Evolutionary conservation across 1,139 yeast genomes (phyloP).

Genomic region (Pichia sp.): DNA sequence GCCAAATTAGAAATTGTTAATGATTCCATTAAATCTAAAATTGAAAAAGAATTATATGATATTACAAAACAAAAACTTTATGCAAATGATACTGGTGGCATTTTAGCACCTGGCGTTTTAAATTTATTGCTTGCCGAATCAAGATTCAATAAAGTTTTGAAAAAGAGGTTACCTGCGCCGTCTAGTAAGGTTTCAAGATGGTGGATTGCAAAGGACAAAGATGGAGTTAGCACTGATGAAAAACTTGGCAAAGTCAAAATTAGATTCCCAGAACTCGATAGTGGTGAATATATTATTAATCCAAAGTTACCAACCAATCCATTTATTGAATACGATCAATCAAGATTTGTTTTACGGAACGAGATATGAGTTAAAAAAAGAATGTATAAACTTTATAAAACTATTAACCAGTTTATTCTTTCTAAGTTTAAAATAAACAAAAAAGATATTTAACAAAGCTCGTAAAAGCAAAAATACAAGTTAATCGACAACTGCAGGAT

Average conservation of each 20-base stretch:
- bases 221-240: constrained; percentile 49
- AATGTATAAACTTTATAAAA: too few species aligned
- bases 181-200: constrained; percentile 76
- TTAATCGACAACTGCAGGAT: constrained; percentile 33
- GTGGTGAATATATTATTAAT: constrained; percentile 44
- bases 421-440: too few species aligned
- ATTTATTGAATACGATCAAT: constrained; percentile 41
- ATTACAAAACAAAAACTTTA: constrained; percentile 33
- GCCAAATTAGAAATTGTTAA: constrained; percentile 67
- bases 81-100: constrained; percentile 7
- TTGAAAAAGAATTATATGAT: constrained; percentile 59
- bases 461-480: too few species aligned
- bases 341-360: constrained; percentile 31
- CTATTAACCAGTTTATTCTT: too few species aligned
- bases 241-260: constrained; percentile 75
- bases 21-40: constrained; percentile 49
- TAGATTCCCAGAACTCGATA: constrained; percentile 36
- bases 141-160: constrained; percentile 29
- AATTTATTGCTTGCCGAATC: constrained; percentile 20
- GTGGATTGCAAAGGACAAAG: constrained; percentile 54
- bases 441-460: not conserved
- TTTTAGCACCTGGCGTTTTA: constrained; percentile 1
- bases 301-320: constrained; percentile 70
- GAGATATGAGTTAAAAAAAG: too few species aligned
- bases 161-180: constrained; percentile 70